Base-by-base conservation (phyloP, 441 rosid genomes). In the Syzygium syzygioides region DNA sequence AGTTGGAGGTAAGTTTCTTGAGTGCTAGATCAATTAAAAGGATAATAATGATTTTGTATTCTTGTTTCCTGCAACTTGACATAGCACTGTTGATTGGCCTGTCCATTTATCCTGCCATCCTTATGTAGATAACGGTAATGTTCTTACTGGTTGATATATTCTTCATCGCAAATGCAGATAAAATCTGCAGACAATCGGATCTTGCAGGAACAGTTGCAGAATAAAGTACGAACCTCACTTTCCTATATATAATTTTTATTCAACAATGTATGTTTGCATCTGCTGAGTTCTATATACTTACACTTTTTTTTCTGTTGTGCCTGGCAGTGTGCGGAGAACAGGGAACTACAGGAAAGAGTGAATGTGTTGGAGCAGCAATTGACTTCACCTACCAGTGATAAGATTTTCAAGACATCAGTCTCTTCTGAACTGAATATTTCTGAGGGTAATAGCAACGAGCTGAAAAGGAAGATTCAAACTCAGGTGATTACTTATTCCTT, bases 161-260 rank as follows among this genome's bases (percentile, higher is more conserved):
- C 89, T 89, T 92, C 88, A 25, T 71, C 14, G 76, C 86, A 87
- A 88, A 76, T 91, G 92, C 96, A 98, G 99, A 92, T 98, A 89
- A 98, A 95, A 94, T 91, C 99, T 83, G 99, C 99, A 68, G 99
- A 98, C 91, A 98, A 98, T 90, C 98, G 98, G 80, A 93, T 98
- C 88, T 98, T 98, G 86, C 99, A 97, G 92, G 99, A 98, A 88
- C 99, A 98, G 89, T 91, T 98, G 91, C 98, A 96, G 90, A 89
- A 93, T 90, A 98, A 98, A 99, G 99, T 98, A 50, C n/a, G 89
- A 34, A 20, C 54, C 80, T 18, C 45, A 86, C 86, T 26, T 86
- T 14, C 32, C 34, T 13, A 4, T 53, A 85, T 4, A 52, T 4
- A 53, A 85, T 14, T 50, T 45, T 60, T 57, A 28, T 86, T 15